A percentile compares a stretch with the other conserved stretches of the same genome.
Evolutionary conservation across 1,284 basidiomycete species (phyloP).

Genomic region (Moesziomyces sp.): DNA sequence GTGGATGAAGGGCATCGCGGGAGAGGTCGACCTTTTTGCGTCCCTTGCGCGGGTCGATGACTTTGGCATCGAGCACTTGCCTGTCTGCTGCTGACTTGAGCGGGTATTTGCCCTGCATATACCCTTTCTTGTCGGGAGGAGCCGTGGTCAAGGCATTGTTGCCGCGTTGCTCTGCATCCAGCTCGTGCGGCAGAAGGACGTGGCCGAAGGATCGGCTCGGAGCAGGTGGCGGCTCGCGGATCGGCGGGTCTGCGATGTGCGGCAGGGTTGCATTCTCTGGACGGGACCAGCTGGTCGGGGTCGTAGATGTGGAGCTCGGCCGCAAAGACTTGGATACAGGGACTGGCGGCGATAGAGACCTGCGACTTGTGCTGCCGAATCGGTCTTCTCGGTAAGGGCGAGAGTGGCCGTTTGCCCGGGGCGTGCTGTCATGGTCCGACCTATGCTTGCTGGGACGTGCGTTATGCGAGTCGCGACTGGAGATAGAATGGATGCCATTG

Average conservation of each 20-base stretch:
- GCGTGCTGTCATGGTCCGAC: background rate
- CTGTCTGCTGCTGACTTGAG: conserved; percentile 21
- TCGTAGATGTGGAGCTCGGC: background rate
- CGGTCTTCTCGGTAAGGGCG: background rate
- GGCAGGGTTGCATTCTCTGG: background rate
- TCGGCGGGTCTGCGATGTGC: background rate
- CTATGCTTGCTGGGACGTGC: background rate
- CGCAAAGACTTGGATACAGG: background rate
- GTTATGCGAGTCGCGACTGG: background rate
- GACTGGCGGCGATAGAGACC: background rate
- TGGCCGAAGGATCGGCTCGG: conserved; percentile 28
- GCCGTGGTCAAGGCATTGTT: conserved; percentile 20
- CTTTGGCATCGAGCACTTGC: conserved; percentile 10
- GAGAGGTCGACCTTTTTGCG: conserved; percentile 7
- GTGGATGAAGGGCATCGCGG: conserved; percentile 15
- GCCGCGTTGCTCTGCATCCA: conserved; percentile 25
- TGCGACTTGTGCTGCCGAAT: background rate
- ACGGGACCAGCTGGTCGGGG: background rate
- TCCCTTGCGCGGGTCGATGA: conserved; percentile 13
- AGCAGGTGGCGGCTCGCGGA: background rate
- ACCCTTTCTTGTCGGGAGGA: conserved; percentile 7
- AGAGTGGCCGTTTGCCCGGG: background rate
- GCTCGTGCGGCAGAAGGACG: conserved; percentile 50
- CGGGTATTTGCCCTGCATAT: background rate
- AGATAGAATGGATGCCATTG: background rate